Evolutionary conservation across 495 filamentous ascomycete species (phyloP), one percentile per base, ranked within the genome.

Genomic region (Amorphotheca resinae): DNA sequence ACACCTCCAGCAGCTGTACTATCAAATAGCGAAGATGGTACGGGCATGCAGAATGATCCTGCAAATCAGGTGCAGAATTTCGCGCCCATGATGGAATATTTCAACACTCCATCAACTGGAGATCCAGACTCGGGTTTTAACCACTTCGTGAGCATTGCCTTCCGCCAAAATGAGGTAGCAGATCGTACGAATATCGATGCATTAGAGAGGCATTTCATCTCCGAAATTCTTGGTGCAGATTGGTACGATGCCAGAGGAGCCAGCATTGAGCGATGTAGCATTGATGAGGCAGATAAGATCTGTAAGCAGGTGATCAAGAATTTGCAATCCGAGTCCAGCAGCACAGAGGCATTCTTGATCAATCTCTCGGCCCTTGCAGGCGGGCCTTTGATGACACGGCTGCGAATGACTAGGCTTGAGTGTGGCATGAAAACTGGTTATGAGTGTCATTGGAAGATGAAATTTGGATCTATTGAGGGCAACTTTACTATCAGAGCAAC

Each of bases 1-100:
- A 89, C 84, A 0, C 84, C 84, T 7, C 80, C 80, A 6, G 50
- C 51, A 14, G 23, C 45, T 2, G 40, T 53, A 2, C 44, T 53
- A 6, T 64, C 87, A 1, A 87, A 86, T 48, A 83, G 81, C 2
- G 20, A 45, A 23, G 16, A 37, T 22, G 34, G 45, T 28, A 22
- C 41, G 11, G 41, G 33, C 23, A 38, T 46, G 34, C 22, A 44
- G 12, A 17, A 48, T 3, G 8, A 31, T 23, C 2, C 21, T 21
- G n/a, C 16, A 8, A 14, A 23, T 8, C 30, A 37, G 11, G 16
- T 20, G 4, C 46, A 44, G 9, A n/a, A 54, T 2, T 9, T 32
- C 20, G 30, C 41, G 18, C 40, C 54, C 8, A 18, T 50, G n/a
- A 52, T 54, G 48, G 45, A 45, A 26, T 54, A 49, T 21, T 54